These are phyloP conservation scores for Leccinellum luteum DNA, from an alignment of 768 basidiomycete genomes.

Conservation along the genomic window DNA sequence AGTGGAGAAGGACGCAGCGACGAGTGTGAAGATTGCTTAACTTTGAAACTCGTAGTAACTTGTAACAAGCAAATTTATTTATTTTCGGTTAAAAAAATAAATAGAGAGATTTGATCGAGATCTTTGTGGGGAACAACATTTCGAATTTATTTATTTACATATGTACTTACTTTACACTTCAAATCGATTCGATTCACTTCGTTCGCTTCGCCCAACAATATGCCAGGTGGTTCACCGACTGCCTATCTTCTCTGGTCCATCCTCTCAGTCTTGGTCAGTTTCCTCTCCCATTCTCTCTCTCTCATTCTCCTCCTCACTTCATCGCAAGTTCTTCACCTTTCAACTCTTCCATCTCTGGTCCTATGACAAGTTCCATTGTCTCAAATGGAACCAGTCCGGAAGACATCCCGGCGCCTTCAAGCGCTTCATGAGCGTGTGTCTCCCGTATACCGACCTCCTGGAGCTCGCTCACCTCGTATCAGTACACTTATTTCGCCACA, in stretches of 20 bases:
- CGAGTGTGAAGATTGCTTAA: slow-evolving; percentile 34
- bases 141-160: slow-evolving; percentile 7
- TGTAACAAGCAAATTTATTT: too few species aligned
- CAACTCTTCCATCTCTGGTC: slow-evolving; percentile 75
- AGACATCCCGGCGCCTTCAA: slow-evolving; percentile 84
- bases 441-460: neutral
- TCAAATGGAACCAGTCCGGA: slow-evolving; percentile 65
- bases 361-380: slow-evolving; percentile 74
- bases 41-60: neutral
- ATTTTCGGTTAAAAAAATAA: neutral
- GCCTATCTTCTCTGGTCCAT: slow-evolving; percentile 78
- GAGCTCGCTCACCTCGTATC: slow-evolving; percentile 22
- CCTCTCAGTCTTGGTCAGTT: slow-evolving; percentile 58
- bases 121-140: slow-evolving; percentile 27
- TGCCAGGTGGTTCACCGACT: slow-evolving; percentile 72
- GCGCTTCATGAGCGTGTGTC: slow-evolving; percentile 84
- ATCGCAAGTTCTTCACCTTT: slow-evolving; percentile 60
- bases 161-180: too few species aligned
- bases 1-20: slow-evolving; percentile 43
- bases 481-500: slow-evolving; percentile 78
- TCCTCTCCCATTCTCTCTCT: accelerated
- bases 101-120: slow-evolving; percentile 4
- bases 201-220: too few species aligned
- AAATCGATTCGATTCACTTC: too few species aligned
- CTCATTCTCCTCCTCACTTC: slow-evolving; percentile 2